Conservation (phyloP, 345 rosid species). For the Citrus cavaleriei region DNA sequence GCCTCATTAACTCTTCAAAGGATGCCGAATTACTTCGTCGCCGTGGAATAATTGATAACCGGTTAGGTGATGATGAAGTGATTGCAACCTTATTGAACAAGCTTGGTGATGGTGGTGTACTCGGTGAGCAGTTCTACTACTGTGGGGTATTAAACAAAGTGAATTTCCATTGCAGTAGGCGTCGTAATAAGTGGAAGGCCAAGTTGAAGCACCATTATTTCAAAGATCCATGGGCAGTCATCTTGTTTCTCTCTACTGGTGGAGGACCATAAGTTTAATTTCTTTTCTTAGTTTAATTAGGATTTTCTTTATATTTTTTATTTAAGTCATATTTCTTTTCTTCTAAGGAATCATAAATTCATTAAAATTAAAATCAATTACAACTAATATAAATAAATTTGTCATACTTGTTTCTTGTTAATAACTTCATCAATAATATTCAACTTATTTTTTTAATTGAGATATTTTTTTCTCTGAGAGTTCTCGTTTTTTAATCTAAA, state of each 20-base stretch:
- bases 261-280: too few relatives aligned
- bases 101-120: not conserved
- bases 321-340: too few relatives aligned
- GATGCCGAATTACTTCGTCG: conserved; percentile 15
- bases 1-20: not conserved
- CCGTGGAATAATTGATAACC: conserved; percentile 7
- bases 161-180: not conserved
- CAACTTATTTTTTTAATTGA: too few relatives aligned
- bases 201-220: conserved; percentile 12
- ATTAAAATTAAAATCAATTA: too few relatives aligned
- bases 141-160: not conserved
- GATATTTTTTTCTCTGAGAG: too few relatives aligned
- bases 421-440: too few relatives aligned
- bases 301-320: too few relatives aligned
- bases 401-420: too few relatives aligned
- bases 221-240: conserved; percentile 18
- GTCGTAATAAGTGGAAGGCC: conserved; percentile 12
- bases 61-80: conserved; percentile 12
- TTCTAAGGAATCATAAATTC: too few relatives aligned
- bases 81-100: not conserved
- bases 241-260: conserved; percentile 11
- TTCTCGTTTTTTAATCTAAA: too few relatives aligned
- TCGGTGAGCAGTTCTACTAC: not conserved
- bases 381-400: too few relatives aligned
- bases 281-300: not conserved